A percentile compares a stretch with the other conserved stretches of the same genome.
Evolutionary conservation across 495 filamentous ascomycete genomes (phyloP).

Genomic region (Penicillium cosmopolitanum): DNA sequence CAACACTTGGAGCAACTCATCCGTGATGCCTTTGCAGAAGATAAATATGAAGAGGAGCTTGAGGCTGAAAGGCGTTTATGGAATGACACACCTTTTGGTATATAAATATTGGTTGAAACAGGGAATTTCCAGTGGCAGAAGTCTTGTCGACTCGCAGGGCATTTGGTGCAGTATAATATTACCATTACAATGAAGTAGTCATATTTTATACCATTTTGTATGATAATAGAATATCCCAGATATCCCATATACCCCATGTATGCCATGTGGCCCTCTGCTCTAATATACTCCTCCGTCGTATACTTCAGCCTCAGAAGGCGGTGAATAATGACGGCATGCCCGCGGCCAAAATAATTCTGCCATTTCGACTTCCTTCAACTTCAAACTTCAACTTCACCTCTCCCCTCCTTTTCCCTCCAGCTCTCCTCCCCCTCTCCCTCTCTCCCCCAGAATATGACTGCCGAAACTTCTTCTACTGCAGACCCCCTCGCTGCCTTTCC

Average conservation of each 20-base stretch:
- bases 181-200: no score
- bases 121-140: no score
- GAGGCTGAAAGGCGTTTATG: slow-evolving; percentile 15
- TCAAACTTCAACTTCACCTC: not conserved
- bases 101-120: not conserved
- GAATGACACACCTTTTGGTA: slow-evolving; percentile 7
- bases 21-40: slow-evolving; percentile 14
- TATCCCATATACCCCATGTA: no score
- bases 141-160: no score
- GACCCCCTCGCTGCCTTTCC: slow-evolving; percentile 41
- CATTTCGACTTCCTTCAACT: not conserved
- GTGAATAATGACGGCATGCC: not conserved
- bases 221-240: no score
- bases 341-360: not conserved
- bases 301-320: not conserved
- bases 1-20: slow-evolving; percentile 1
- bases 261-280: no score
- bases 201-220: no score
- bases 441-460: slow-evolving; percentile 19
- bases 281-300: no score
- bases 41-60: slow-evolving; percentile 19
- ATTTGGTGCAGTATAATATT: no score
- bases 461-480: slow-evolving; percentile 4
- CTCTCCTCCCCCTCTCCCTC: not conserved
- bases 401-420: not conserved